Percentiles rank a stretch among this genome's conserved stretches.
Conservation (phyloP, 805 yeast genomes). For the Candida nanaspora region DNA sequence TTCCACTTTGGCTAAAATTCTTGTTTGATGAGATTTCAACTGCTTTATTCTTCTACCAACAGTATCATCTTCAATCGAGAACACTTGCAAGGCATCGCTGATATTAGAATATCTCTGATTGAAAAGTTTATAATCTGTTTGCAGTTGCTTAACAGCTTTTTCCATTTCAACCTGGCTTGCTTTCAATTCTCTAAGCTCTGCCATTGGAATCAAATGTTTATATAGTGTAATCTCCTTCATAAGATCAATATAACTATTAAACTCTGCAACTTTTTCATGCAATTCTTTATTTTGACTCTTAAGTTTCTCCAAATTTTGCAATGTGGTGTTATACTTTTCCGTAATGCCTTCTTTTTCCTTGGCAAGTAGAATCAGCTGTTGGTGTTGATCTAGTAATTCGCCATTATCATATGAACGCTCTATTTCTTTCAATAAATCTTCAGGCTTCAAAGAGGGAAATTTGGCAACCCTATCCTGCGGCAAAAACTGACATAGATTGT, state of each 20-base stretch:
- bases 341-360: constrained; percentile 23
- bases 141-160: constrained; percentile 10
- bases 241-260: constrained; percentile 37
- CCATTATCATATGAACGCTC: constrained; percentile 71
- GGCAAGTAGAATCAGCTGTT: constrained; percentile 47
- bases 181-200: constrained; percentile 27
- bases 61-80: neutral
- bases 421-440: constrained; percentile 65
- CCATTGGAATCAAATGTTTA: constrained; percentile 29
- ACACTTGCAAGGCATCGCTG: constrained; percentile 8
- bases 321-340: constrained; percentile 23
- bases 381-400: constrained; percentile 49
- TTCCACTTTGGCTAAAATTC: too few species aligned
- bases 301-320: constrained; percentile 27
- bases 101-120: constrained; percentile 15
- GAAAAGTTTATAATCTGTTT: too few species aligned
- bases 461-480: constrained; percentile 95
- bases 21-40: too few species aligned
- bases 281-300: constrained; percentile 29
- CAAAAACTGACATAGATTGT: constrained; percentile 86
- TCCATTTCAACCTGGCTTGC: constrained; percentile 18
- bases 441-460: constrained; percentile 77
- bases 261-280: constrained; percentile 39
- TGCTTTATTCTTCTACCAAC: neutral
- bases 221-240: constrained; percentile 29